Evolutionary conservation across 2,329 filamentous ascomycete species (phyloP).

Genomic region (Trichophaea hybrida): DNA sequence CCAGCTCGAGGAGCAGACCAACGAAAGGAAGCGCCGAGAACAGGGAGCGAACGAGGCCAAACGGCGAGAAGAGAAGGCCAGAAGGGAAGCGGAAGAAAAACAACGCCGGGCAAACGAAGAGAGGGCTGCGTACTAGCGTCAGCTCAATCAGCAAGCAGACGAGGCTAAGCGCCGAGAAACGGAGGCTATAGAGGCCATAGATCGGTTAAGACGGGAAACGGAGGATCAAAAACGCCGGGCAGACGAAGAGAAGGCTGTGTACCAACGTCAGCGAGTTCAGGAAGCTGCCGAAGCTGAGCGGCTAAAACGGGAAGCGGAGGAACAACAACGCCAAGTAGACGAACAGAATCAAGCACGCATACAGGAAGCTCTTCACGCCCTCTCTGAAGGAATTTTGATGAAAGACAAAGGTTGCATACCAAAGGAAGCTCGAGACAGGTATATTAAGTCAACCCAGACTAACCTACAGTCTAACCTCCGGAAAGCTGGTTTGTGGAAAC

Average conservation of each 20-base stretch:
- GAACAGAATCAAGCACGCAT: not conserved
- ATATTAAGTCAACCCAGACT: not conserved
- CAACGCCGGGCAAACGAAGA: not conserved
- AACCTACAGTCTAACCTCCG: too few relatives aligned
- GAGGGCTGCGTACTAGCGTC: too few relatives aligned
- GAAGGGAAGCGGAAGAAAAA: slow-evolving; percentile 2
- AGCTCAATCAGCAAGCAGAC: too few relatives aligned
- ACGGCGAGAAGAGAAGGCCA: not conserved
- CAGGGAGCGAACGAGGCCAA: not conserved
- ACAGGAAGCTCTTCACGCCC: not conserved
- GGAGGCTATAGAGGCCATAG: not conserved
- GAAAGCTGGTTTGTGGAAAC: not conserved
- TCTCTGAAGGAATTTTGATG: slow-evolving; percentile 1
- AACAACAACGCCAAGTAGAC: not conserved
- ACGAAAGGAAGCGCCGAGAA: not conserved
- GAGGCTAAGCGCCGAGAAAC: not conserved
- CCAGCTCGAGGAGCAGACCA: not conserved
- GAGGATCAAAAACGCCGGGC: not conserved
- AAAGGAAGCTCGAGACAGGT: not conserved
- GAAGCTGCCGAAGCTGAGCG: not conserved
- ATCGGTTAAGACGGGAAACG: not conserved
- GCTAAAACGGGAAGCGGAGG: not conserved
- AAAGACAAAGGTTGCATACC: too few relatives aligned
- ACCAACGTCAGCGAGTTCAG: not conserved
- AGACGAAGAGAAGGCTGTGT: not conserved